These are phyloP conservation scores for Agrocybe chaxingu DNA, from an alignment of 768 basidiomycete genomes.

Conservation along the genomic window DNA sequence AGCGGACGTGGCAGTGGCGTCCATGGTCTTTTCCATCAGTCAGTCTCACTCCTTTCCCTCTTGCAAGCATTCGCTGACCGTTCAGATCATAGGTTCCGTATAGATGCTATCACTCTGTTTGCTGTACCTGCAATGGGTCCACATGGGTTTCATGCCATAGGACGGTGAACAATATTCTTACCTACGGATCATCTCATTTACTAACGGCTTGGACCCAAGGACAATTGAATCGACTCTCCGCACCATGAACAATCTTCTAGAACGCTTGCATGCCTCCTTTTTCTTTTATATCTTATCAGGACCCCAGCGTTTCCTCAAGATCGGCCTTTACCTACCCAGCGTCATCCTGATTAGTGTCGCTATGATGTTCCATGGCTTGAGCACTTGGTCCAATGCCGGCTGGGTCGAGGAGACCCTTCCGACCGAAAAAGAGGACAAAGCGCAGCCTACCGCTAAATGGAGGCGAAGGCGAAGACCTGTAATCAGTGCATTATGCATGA, in stretches of 20 bases:
- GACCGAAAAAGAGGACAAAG: constrained; percentile 16
- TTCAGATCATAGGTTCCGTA: constrained; percentile 67
- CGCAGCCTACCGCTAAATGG: constrained; percentile 30
- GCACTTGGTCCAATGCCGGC: constrained; percentile 65
- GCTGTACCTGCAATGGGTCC: constrained; percentile 86
- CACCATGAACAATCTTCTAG: constrained; percentile 90
- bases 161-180: constrained; percentile 52
- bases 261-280: constrained; percentile 95
- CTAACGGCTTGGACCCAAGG: constrained; percentile 31
- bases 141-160: constrained; percentile 92
- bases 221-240: constrained; percentile 85
- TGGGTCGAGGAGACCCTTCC: constrained; percentile 35
- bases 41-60: constrained; percentile 15
- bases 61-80: neutral
- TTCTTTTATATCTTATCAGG: constrained; percentile 88
- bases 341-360: constrained; percentile 80
- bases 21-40: constrained; percentile 90
- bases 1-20: constrained; percentile 81
- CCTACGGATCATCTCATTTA: no score
- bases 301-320: constrained; percentile 72
- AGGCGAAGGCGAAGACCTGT: constrained; percentile 50
- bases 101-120: constrained; percentile 91
- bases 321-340: constrained; percentile 88
- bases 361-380: constrained; percentile 82
- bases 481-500: constrained; percentile 46